Conservation (phyloP, 106 monocot species). For the Apostasia shenzhenica region DNA sequence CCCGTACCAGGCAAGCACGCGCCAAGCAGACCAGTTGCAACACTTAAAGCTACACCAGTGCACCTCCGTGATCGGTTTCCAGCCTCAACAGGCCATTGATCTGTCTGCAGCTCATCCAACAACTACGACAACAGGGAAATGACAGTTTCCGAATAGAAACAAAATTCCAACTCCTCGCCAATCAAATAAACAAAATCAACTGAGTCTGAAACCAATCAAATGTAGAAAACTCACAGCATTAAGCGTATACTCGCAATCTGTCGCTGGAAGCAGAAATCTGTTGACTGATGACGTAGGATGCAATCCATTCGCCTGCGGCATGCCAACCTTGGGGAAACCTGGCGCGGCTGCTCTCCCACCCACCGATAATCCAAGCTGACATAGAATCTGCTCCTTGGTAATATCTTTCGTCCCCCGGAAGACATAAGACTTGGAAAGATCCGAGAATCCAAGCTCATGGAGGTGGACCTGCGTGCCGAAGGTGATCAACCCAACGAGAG, state of each 20-base stretch:
- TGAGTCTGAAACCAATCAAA: background rate
- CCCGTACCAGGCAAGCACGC: constrained; percentile 94
- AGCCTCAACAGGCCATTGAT: constrained; percentile 91
- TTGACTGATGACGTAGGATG: constrained; percentile 32
- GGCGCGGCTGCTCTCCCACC: constrained; percentile 9
- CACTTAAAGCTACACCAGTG: constrained; percentile 89
- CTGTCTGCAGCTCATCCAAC: constrained; percentile 87
- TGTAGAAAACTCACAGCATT: constrained; percentile 44
- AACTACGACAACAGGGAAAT: constrained; percentile 34
- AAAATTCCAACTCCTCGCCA: background rate
- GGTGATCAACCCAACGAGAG: constrained; percentile 81
- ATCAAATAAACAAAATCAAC: constrained; percentile 2
- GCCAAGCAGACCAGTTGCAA: constrained; percentile 85
- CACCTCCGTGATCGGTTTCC: constrained; percentile 72
- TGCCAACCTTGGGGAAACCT: constrained; percentile 22
- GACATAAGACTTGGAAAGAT: constrained; percentile 73
- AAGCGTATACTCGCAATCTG: constrained; percentile 88
- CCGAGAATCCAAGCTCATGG: constrained; percentile 84
- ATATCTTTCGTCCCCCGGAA: constrained; percentile 92
- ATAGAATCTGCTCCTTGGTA: constrained; percentile 74
- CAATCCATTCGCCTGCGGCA: constrained; percentile 27
- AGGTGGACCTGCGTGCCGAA: constrained; percentile 95
- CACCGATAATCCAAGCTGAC: constrained; percentile 74
- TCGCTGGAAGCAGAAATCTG: constrained; percentile 79
- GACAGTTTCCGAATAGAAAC: background rate